Percentiles rank a stretch among this genome's conserved stretches.
Evolutionary conservation across 1,284 basidiomycete genomes (phyloP).

Genomic region (Athelia psychrophila): DNA sequence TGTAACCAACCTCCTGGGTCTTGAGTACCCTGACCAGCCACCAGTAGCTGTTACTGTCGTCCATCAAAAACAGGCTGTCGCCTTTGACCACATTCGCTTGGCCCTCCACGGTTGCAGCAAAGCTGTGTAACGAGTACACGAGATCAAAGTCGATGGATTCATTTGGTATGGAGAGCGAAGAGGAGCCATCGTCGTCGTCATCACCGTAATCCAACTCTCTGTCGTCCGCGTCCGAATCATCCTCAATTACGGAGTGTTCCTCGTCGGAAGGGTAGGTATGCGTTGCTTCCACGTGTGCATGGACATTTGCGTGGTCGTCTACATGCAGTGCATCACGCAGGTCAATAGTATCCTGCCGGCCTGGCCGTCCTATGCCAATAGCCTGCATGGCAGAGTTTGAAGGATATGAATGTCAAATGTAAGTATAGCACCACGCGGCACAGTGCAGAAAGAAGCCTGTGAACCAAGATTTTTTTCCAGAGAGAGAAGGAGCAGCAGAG

Average conservation of each 20-base stretch:
- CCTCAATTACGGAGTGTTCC: constrained; percentile 75
- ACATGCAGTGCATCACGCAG: constrained; percentile 62
- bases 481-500: too few relatives aligned
- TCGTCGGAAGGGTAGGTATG: constrained; percentile 56
- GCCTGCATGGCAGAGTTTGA: constrained; percentile 9
- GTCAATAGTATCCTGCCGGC: constrained; percentile 67
- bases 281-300: constrained; percentile 54
- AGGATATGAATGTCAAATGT: neutral
- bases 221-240: constrained; percentile 72
- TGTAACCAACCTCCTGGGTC: constrained; percentile 99
- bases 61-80: constrained; percentile 90
- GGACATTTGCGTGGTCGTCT: constrained; percentile 55
- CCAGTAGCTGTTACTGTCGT: constrained; percentile 98
- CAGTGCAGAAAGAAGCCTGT: too few relatives aligned
- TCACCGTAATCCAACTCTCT: constrained; percentile 60
- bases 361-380: constrained; percentile 20
- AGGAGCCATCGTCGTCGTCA: constrained; percentile 74
- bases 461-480: too few relatives aligned
- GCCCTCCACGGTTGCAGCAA: constrained; percentile 93
- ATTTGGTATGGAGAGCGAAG: constrained; percentile 82
- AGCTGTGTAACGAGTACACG: constrained; percentile 89
- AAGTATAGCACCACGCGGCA: neutral
- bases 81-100: constrained; percentile 97
- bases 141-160: constrained; percentile 90
- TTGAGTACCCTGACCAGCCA: constrained; percentile 96